phyloP scores from a whole-genome alignment of 2,329 filamentous ascomycete genomes.

The Aspergillus hiratsukae region DNA sequence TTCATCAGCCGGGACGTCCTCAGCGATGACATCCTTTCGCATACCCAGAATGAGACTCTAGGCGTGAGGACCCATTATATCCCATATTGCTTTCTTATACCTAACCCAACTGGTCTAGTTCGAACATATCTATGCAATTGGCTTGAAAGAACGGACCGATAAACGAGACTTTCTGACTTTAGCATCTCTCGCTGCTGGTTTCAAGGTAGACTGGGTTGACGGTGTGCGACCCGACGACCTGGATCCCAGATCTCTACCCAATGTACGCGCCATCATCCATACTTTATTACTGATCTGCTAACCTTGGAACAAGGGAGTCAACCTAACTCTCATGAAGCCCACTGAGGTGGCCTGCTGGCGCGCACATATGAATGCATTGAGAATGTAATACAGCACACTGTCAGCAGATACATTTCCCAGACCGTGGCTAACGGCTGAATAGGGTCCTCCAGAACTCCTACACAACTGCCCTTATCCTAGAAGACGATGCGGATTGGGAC shows the following conservation, averaged over 20 bases:
- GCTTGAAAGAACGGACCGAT: constrained; percentile 46
- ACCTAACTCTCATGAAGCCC: constrained; percentile 13
- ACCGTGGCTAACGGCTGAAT: not conserved
- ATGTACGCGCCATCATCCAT: constrained; percentile 8
- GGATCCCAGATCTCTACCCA: constrained; percentile 41
- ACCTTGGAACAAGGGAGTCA: constrained; percentile 8
- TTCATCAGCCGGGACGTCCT: too few species aligned
- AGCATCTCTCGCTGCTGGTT: constrained; percentile 38
- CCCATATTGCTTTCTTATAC: not conserved
- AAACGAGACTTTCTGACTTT: constrained; percentile 48
- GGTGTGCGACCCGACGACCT: constrained; percentile 41
- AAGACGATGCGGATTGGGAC: constrained; percentile 58
- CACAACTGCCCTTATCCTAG: constrained; percentile 49
- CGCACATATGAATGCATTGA: constrained; percentile 37
- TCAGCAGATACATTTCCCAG: not conserved
- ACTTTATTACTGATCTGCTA: not conserved
- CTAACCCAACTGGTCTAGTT: constrained; percentile 24
- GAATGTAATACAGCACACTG: constrained; percentile 13
- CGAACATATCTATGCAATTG: constrained; percentile 45
- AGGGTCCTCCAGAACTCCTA: constrained; percentile 44
- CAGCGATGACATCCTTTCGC: not conserved
- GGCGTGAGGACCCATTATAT: constrained; percentile 14
- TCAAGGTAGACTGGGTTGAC: constrained; percentile 44
- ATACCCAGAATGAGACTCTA: constrained; percentile 24
- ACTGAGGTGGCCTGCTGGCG: constrained; percentile 41